These are phyloP conservation scores for Pythium volutum DNA, from an alignment of 352 stramenopile genomes.

Conservation along the genomic window DNA sequence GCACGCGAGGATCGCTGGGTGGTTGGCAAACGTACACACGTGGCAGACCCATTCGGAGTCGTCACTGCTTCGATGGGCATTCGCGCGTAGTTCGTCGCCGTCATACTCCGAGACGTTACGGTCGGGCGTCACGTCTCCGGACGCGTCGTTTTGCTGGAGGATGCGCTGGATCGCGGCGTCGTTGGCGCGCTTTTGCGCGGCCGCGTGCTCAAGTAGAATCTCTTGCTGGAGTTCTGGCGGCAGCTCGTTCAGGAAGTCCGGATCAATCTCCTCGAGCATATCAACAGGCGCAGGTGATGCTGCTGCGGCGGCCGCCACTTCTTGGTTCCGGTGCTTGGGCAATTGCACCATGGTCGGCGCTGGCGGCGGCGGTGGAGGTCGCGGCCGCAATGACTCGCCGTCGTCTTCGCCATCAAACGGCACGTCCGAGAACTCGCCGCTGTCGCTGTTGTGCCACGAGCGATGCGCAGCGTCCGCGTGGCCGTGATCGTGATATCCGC, in stretches of 20 bases:
- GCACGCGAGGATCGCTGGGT: constrained; percentile 52
- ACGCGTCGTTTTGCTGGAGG: constrained; percentile 1
- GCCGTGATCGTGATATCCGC: not conserved
- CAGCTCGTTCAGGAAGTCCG: constrained; percentile 47
- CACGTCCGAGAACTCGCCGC: constrained; percentile 22
- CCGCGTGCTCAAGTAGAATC: constrained; percentile 30
- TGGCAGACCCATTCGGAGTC: constrained; percentile 50
- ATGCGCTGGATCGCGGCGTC: constrained; percentile 26
- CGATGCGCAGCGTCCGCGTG: not conserved
- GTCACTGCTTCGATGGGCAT: constrained; percentile 6
- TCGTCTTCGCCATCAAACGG: constrained; percentile 18
- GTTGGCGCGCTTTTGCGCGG: constrained; percentile 23
- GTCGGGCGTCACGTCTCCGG: not conserved
- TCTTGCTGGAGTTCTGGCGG: constrained; percentile 57
- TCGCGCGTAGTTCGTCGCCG: not conserved
- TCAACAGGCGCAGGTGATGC: not conserved
- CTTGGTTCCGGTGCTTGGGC: constrained; percentile 1
- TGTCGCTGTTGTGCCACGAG: constrained; percentile 6
- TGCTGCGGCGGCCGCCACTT: not conserved
- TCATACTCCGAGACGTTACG: not conserved
- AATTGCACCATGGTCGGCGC: constrained; percentile 24
- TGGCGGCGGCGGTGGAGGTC: not conserved
- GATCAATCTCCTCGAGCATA: constrained; percentile 34
- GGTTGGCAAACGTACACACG: constrained; percentile 82
- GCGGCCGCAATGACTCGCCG: constrained; percentile 12